Percentiles rank a stretch among this genome's conserved stretches.
Evolutionary conservation across 2,329 filamentous ascomycete genomes (phyloP).

Genomic region (Coniella vitis): DNA sequence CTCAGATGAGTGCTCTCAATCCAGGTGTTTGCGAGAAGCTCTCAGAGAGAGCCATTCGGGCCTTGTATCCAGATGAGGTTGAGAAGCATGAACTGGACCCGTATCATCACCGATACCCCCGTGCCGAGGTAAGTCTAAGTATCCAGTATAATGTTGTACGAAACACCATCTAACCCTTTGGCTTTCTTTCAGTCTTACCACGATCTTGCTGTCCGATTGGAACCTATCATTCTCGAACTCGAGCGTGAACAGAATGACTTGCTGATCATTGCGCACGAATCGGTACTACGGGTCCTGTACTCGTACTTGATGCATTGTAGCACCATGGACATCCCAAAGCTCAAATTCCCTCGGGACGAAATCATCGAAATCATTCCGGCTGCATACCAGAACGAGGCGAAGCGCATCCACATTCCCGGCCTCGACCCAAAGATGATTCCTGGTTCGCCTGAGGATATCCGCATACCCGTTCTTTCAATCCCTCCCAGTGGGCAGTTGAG

Average conservation of each 20-base stretch:
- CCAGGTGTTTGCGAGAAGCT: slow-evolving; percentile 94
- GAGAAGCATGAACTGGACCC: slow-evolving; percentile 89
- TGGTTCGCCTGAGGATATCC: slow-evolving; percentile 72
- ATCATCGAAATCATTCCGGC: slow-evolving; percentile 99
- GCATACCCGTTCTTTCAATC: slow-evolving; percentile 59
- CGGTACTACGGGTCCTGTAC: slow-evolving; percentile 92
- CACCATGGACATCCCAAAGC: slow-evolving; percentile 83
- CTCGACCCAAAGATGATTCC: slow-evolving; percentile 62
- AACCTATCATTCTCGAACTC: slow-evolving; percentile 94
- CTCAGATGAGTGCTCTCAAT: slow-evolving; percentile 96
- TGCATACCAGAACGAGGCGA: slow-evolving; percentile 93
- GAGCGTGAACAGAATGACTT: slow-evolving; percentile 96
- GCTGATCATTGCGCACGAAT: slow-evolving; percentile 97
- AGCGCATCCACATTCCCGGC: slow-evolving; percentile 76
- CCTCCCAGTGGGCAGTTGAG: slow-evolving; percentile 34
- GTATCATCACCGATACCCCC: slow-evolving; percentile 92
- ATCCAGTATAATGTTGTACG: background rate
- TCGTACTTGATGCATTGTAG: slow-evolving; percentile 98
- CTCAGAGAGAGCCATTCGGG: slow-evolving; percentile 72
- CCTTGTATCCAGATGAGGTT: slow-evolving; percentile 83
- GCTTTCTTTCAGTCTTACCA: slow-evolving; percentile 70
- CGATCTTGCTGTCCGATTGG: slow-evolving; percentile 92
- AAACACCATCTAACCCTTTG: background rate
- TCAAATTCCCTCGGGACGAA: slow-evolving; percentile 91
- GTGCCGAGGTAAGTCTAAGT: slow-evolving; percentile 65